A percentile compares a stretch with the other conserved stretches of the same genome.
These are phyloP conservation scores for Atkinsonella texensis DNA, from an alignment of 2,329 filamentous ascomycete species.

Conservation along the genomic window DNA sequence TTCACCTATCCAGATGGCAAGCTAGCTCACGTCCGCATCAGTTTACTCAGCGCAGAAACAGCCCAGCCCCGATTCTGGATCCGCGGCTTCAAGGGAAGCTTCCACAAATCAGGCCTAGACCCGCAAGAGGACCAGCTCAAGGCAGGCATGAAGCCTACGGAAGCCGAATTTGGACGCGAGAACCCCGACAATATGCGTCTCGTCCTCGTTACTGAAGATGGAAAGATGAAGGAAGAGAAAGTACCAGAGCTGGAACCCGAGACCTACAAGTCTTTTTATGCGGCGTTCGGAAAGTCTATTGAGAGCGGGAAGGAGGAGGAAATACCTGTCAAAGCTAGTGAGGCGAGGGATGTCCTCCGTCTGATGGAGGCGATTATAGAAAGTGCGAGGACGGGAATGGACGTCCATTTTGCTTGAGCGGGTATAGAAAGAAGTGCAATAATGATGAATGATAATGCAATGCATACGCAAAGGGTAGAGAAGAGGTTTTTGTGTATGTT, in stretches of 20 bases:
- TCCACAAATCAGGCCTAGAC: conserved; percentile 60
- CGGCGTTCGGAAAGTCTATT: conserved; percentile 35
- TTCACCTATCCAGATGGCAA: conserved; percentile 53
- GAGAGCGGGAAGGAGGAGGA: conserved; percentile 35
- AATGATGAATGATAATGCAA: no score
- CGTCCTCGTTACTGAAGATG: conserved; percentile 40
- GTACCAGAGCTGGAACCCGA: conserved; percentile 48
- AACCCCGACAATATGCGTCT: conserved; percentile 46
- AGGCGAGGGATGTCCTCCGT: conserved; percentile 40
- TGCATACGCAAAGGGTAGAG: no score
- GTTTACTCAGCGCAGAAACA: conserved; percentile 54
- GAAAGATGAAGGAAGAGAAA: conserved; percentile 34
- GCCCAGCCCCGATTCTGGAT: conserved; percentile 68
- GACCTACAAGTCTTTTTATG: conserved; percentile 61
- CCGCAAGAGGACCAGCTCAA: conserved; percentile 65
- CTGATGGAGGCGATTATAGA: conserved; percentile 40
- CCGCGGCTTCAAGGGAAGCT: conserved; percentile 60
- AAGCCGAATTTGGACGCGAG: conserved; percentile 55
- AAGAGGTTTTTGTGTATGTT: no score
- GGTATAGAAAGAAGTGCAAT: no score
- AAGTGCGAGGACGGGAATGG: conserved; percentile 35
- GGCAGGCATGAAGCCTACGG: conserved; percentile 47
- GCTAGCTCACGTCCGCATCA: conserved; percentile 57
- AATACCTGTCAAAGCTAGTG: conserved; percentile 38
- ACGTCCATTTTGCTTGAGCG: conserved; percentile 22